Evolutionary conservation across 2,329 filamentous ascomycete species (phyloP), one percentile per base, ranked within the genome.

Genomic region (Aspergillus novoparasiticus): DNA sequence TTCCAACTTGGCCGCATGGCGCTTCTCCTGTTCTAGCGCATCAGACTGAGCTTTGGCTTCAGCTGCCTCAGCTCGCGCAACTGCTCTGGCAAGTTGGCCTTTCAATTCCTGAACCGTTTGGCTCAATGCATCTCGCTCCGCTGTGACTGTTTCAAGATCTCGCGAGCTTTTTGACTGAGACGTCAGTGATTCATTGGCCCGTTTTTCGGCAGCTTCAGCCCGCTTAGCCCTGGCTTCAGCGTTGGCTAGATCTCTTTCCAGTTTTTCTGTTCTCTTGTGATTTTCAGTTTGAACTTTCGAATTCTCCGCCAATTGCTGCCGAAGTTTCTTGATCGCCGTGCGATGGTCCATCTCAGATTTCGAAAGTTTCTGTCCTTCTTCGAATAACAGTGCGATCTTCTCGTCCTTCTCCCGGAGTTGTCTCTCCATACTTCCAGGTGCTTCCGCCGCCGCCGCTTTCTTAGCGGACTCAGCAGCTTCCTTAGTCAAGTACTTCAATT

Each of bases 351-450:
- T 87, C 75, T 99, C 95, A 0, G 87, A 91, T 70, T 90, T 91
- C 1, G 93, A 94, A 10, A 98, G 84, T 68, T 90, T 93, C 71
- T 95, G 91, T 0, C 96, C 95, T 80, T 99, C 95, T 70, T 96
- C 90, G 84, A 99, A 91, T 14, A 99, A 82, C 54, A 94, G 81
- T 3, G 94, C 92, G 71, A 98, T 96, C 75, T 92, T 92, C 70
- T 94, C 89, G 71, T 98, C 94, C 73, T 93, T 96, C 72, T 96
- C 93, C 1, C 92, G 91, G 16, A 98, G 77, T 73, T 91, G 93
- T 75, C 90, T 92, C 68, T 96, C 91, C 1, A 83, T 62, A 61
- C 89, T 91, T 6, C 90, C 90, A 0, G 86, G 74, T 2, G 86
- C 81, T 0, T 90, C 87, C 28, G 84, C 81, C n/a, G 84, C 80